Base-by-base conservation (phyloP, 768 basidiomycete genomes). In the Macrocybe gigantea region DNA sequence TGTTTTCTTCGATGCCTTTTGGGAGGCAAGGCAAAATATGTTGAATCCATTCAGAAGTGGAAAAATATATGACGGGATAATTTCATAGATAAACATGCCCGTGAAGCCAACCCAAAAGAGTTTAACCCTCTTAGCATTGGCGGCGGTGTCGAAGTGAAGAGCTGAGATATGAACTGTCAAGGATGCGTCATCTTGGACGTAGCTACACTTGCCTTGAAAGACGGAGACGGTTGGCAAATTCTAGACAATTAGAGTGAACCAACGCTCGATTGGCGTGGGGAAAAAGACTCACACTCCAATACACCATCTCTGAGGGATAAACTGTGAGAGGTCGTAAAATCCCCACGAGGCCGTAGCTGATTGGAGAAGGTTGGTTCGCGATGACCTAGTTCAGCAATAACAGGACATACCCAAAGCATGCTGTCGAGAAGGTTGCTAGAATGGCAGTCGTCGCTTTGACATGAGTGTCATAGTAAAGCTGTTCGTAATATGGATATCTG, bases 301-400 rank as follows among this genome's bases (percentile, higher is more conserved):
- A 82, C 12, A 83, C 78, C 78, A 79, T 78, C 57, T 80, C 79
- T n/a, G 75, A 73, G 0, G 79, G 79, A 56, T 81, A 79, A 6
- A 82, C 78, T 0, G 76, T 78, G 14, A 82, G 63, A 2, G 80
- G 79, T 3, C 80, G 74, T 7, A 82, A 62, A 3, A 84, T 54
- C 3, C 82, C 82, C 5, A 79, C 78, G 5, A 84, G 61, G 2
- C 80, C 80, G 52, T 81, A 82, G 12, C 80, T 80, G 38, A 34
- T 40, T 38, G 43, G 10, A 15, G 31, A 43, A 40, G 22, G 15
- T n/a, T 36, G 14, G 33, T 39, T 42, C 32, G 35, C 4, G 29
- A 14, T 8, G 14, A 43, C 7, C 2, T 5, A 37, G 32, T 11
- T 14, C 33, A 41, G 5, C 3, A 44, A 35, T 2, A 14, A 14